Evolutionary conservation across 2,329 filamentous ascomycete genomes (phyloP), one percentile per base, ranked within the genome.

Genomic region (Nectriaceae sp.): DNA sequence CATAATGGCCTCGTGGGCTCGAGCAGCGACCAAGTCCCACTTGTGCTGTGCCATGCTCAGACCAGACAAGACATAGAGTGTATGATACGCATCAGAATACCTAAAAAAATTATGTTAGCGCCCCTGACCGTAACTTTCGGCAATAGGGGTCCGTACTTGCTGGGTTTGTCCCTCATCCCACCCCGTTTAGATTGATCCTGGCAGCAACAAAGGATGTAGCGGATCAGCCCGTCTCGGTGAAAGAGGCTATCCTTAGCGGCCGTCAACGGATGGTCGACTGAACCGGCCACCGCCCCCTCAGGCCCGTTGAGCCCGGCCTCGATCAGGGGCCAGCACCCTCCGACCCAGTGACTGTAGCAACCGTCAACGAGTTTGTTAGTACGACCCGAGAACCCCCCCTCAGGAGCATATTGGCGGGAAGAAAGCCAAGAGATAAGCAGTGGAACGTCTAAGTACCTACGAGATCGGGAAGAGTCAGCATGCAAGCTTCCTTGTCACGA

Each of bases 331-430:
- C 92, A 99, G 74, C 92, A 97, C 46, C 88, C 89, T 46, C 94
- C 94, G 26, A 96, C 88, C 94, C 94, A 99, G 71, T 97, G 93
- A 67, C 90, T 96, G 74, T 99, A 99, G 73, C 94, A 99, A 39
- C 93, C 94, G 69, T 99, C 94, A 24, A 97, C 94, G 24, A 99
- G 80, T 74, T 99, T 99, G 77, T 97, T 97, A 21, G 93, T 96
- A 59, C 94, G 87, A 52, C 94, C 94, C 35, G 90, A 88, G 65
- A 96, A 92, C 29, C 94, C 94, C 55, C 92, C 92, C 69, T 97
- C 94, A 3, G 93, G 94, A 22, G 85, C 84, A 67, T 93, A 89
- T 70, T 99, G 94, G 50, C 91, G 86, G 38, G 89, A 85, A 6
- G 90, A 93, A 33, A 99, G 82, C 91, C 94, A 99, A 51, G 87